A percentile compares a stretch with the other conserved stretches of the same genome.
Evolutionary conservation across 176 grass and related monocot species (phyloP).

Genomic region (Cymbopogon citratus): DNA sequence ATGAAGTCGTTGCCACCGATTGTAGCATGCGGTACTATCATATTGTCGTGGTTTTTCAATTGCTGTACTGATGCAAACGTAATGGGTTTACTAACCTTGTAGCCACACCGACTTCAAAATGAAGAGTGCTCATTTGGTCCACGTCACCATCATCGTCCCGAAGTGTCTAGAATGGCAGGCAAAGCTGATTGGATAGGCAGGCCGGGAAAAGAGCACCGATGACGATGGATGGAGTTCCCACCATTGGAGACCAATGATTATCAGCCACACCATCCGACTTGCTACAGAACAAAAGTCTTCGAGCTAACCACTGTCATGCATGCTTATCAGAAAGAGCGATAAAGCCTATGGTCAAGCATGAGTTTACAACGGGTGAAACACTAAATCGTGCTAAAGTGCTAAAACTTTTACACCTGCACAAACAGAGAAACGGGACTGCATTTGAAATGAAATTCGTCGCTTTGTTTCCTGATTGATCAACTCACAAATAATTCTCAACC

Average conservation of each 20-base stretch:
- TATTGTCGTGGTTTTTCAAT: not conserved
- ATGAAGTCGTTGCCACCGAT: constrained; percentile 1
- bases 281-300: not conserved
- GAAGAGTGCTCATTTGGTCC: constrained; percentile 7
- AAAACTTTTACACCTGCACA: not conserved
- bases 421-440: not conserved
- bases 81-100: not conserved
- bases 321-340: not conserved
- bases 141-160: not conserved
- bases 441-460: too few relatives aligned
- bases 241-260: not conserved
- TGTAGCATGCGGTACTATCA: not conserved
- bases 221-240: not conserved
- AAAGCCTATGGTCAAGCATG: not conserved
- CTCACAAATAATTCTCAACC: not conserved
- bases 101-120: constrained; percentile 16
- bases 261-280: not conserved
- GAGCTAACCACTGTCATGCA: not conserved
- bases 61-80: constrained; percentile 39
- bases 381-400: not conserved
- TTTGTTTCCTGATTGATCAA: not conserved
- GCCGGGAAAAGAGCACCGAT: constrained; percentile 8
- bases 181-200: constrained; percentile 8
- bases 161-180: constrained; percentile 12
- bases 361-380: not conserved